Evolutionary conservation across 169 alveolate species (phyloP).

Genomic region (Cardiosporidium cionae): DNA sequence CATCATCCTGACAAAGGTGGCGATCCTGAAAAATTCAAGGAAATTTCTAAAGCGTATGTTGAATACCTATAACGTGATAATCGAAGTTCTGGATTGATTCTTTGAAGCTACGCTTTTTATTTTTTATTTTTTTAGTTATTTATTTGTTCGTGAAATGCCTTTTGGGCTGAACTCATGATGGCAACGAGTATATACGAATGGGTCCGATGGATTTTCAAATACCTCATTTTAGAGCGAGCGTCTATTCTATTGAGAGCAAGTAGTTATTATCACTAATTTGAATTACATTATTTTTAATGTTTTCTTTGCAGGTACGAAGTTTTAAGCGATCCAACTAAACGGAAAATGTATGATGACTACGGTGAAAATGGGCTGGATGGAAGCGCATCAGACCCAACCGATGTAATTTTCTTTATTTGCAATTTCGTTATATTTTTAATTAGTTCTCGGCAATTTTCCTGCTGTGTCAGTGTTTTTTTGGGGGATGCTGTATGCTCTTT

Average conservation of each 20-base stretch:
- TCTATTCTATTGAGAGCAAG: background rate
- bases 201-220: too few relatives aligned
- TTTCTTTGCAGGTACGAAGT: constrained; percentile 77
- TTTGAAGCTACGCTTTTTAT: too few relatives aligned
- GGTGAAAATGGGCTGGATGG: constrained; percentile 97
- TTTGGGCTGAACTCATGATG: too few relatives aligned
- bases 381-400: constrained; percentile 56
- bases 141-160: too few relatives aligned
- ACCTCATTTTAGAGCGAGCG: too few relatives aligned
- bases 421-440: too few relatives aligned
- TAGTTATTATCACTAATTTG: background rate
- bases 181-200: too few relatives aligned
- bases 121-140: too few relatives aligned
- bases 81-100: background rate
- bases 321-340: constrained; percentile 90
- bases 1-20: constrained; percentile 99
- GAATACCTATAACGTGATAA: background rate
- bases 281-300: background rate
- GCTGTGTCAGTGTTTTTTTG: too few relatives aligned
- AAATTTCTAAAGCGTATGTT: constrained; percentile 85
- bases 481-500: too few relatives aligned
- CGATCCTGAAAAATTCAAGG: constrained; percentile 92
- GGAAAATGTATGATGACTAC: constrained; percentile 88
- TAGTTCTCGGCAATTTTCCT: too few relatives aligned
- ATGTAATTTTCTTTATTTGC: constrained; percentile 75